phyloP scores from a whole-genome alignment of 2,329 filamentous ascomycete species.

The Esteya vermicola region DNA sequence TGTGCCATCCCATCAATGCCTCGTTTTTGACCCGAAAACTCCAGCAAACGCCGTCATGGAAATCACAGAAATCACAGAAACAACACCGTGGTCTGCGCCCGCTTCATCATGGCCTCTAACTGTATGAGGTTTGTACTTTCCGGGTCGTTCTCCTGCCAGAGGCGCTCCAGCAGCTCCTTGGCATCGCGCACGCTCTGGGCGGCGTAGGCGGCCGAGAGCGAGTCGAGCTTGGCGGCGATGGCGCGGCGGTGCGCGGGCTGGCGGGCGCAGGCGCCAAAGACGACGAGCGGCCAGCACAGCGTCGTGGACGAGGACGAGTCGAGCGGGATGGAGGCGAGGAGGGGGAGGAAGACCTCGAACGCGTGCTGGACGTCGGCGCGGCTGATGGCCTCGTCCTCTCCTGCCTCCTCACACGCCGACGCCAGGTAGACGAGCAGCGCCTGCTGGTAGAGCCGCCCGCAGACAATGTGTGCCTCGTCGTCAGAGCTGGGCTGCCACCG shows the following conservation, averaged over 20 bases:
- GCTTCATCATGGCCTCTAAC: background rate
- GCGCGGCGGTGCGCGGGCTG: background rate
- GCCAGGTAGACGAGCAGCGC: background rate
- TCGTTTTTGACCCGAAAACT: no score
- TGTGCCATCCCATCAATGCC: no score
- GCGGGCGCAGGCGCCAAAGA: background rate
- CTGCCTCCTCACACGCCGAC: background rate
- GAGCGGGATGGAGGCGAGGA: background rate
- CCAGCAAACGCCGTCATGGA: no score
- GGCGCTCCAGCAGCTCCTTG: background rate
- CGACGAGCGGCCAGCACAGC: background rate
- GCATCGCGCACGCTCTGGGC: background rate
- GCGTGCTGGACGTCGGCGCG: background rate
- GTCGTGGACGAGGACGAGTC: background rate
- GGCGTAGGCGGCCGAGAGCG: background rate
- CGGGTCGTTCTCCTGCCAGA: background rate
- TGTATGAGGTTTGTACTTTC: background rate
- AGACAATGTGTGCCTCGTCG: background rate
- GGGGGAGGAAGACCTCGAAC: background rate
- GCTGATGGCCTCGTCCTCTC: background rate
- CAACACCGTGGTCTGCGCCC: background rate
- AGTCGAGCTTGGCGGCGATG: background rate
- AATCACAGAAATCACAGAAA: background rate
- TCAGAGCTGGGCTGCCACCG: background rate
- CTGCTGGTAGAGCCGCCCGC: background rate